Base-by-base conservation (phyloP, 2,329 filamentous ascomycete species). In the Tolypocladium pustulatum region DNA sequence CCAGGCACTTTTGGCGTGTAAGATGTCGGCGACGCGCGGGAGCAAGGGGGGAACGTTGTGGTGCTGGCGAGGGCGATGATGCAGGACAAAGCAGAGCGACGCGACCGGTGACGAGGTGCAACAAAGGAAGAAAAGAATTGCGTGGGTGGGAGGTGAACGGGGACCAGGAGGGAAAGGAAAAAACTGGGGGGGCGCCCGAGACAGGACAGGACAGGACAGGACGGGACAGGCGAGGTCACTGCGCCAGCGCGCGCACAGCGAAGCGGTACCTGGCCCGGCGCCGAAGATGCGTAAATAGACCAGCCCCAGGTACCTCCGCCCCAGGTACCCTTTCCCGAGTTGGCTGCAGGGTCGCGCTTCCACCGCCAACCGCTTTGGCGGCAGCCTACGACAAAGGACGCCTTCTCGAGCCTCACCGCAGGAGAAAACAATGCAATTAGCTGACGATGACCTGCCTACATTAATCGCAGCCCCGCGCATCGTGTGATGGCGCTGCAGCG, bases 81-180 rank as follows among this genome's bases (percentile, higher is more conserved):
- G 57, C 52, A 52, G 32, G 25, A 56, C 58, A 58, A 62, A 55
- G 58, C 64, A 46, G 56, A 53, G 58, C 27, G 67, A 64, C 67
- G 68, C 68, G 66, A 66, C 63, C 65, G 62, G 60, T 60, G 62
- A 61, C 49, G 63, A 61, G 20, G 63, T 64, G 64, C 62, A 62
- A 65, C 66, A 65, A 64, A 64, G 59, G 65, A 65, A 46, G 59
- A 67, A 66, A 65, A 66, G 66, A 68, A 64, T 62, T 62, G 61
- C 58, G 61, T 58, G 61, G 61, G 64, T 55, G 60, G 61, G 64
- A 63, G 58, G 62, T 58, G 56, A 60, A 62, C 34, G 58, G 54
- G n/a, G 57, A 56, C 58, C 57, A 52, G 59, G 60, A 62, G 56
- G 57, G 51, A 58, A 59, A 59, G 53, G 61, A 56, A 56, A 61